Conservation (phyloP, 805 yeast species). For the Torulaspora gathmanii region DNA sequence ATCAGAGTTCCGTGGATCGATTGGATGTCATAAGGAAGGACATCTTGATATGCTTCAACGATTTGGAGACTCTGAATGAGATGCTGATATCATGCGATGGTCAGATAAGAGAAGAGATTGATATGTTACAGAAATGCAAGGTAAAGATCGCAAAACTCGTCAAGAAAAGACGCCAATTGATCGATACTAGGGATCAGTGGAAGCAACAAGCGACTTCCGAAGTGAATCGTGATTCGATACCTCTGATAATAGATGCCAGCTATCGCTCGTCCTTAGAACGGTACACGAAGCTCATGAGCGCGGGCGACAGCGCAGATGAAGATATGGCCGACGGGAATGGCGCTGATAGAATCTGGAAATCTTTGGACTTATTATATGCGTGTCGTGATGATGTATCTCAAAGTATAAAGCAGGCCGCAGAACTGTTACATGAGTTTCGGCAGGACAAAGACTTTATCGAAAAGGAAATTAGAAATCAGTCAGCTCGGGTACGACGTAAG, state of each 20-base stretch:
- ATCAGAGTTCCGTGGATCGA: slow-evolving; percentile 15
- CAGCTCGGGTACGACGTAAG: slow-evolving; percentile 15
- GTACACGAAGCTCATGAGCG: slow-evolving; percentile 27
- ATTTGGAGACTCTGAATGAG: slow-evolving; percentile 25
- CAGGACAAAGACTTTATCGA: slow-evolving; percentile 27
- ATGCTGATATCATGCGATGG: slow-evolving; percentile 28
- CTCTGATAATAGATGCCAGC: slow-evolving; percentile 12
- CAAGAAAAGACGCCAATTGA: slow-evolving; percentile 10
- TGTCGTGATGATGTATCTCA: slow-evolving; percentile 9
- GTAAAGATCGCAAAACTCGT: slow-evolving; percentile 14
- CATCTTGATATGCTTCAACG: slow-evolving; percentile 29
- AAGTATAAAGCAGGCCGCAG: slow-evolving; percentile 22
- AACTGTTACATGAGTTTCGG: slow-evolving; percentile 20
- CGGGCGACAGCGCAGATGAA: slow-evolving; percentile 8
- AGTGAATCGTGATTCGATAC: not conserved
- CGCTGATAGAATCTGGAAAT: slow-evolving; percentile 1
- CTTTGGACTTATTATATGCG: slow-evolving; percentile 9
- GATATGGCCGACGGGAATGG: slow-evolving; percentile 1
- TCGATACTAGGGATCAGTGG: slow-evolving; percentile 12
- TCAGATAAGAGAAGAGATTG: slow-evolving; percentile 23
- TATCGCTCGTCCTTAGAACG: slow-evolving; percentile 22
- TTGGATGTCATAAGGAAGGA: slow-evolving; percentile 26
- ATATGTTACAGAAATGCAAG: slow-evolving; percentile 10
- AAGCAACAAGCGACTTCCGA: not conserved
- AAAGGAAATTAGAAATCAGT: slow-evolving; percentile 21